These are phyloP conservation scores for Aspergillus brasiliensis DNA, from an alignment of 2,329 filamentous ascomycete species.

Conservation along the genomic window DNA sequence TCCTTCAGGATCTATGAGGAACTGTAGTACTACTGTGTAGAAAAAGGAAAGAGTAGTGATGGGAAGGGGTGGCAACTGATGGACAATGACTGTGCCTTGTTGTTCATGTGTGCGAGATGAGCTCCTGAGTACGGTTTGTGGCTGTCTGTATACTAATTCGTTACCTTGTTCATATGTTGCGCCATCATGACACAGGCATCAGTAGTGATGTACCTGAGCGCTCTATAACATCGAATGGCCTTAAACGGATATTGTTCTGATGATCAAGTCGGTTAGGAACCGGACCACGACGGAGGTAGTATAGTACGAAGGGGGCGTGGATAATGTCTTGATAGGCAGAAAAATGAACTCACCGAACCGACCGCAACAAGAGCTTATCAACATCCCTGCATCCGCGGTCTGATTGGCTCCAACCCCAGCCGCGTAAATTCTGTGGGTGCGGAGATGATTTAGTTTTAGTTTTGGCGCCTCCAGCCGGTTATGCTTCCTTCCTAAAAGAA, in stretches of 20 bases:
- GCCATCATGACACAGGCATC: neutral
- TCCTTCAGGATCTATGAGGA: neutral
- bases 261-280: too few species aligned
- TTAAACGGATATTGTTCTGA: neutral
- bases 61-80: neutral
- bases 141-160: neutral
- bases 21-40: neutral
- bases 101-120: neutral
- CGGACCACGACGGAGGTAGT: neutral
- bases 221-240: neutral
- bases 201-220: neutral
- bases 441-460: neutral
- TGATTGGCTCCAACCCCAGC: neutral
- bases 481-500: neutral
- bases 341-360: neutral
- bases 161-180: neutral
- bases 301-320: neutral
- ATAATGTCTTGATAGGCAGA: neutral
- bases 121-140: neutral
- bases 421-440: neutral
- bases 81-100: neutral
- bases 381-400: neutral
- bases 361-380: constrained; percentile 1
- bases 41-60: neutral
- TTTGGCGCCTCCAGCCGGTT: neutral